Evolutionary conservation across 441 rosid genomes (phyloP), one percentile per base, ranked within the genome.

Genomic region (Mallotus japonicus): DNA sequence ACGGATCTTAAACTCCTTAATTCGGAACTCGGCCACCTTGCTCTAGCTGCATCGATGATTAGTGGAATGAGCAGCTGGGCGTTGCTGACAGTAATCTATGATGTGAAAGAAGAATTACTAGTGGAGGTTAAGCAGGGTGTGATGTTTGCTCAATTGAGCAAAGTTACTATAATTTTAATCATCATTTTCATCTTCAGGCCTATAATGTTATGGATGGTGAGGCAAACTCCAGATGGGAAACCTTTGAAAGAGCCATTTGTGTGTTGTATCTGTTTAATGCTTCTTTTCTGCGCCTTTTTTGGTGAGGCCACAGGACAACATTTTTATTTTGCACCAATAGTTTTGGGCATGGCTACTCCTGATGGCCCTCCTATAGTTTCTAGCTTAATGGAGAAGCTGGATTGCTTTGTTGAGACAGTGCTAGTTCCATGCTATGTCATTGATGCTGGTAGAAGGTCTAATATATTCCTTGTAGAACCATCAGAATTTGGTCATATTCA

Each of bases 11-110:
- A 84, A 65, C 73, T 86, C 77, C 61, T 87, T 0, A 87, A 86
- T 66, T 80, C 89, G 3, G 88, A 87, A 75, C 77, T 86, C 5
- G 88, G 88, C 56, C 84, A 89, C 59, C 81, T 86, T 8, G 87
- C 89, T 5, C 78, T 84, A 12, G 81, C 88, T 37, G 82, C 88
- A 62, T 78, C 88, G 20, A 76, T 85, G 80, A 78, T 85, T 1
- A 79, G 80, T 57, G 77, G 85, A 49, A 28, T 78, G 57, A 28
- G 69, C 66, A 65, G 82, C 47, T 78, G 81, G 82, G 28, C 62
- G 0, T 58, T 67, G 37, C 69, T 67, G 47, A 67, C 73, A 57
- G 0, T 74, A 15, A 12, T 20, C 34, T 37, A 44, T 34, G 32
- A 62, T 58, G 19, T 66, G 14, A 44, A 59, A 24, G 69, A 70